Evolutionary conservation across 208 protist genomes (phyloP).

Genomic region (Acanthamoeba royreba): DNA sequence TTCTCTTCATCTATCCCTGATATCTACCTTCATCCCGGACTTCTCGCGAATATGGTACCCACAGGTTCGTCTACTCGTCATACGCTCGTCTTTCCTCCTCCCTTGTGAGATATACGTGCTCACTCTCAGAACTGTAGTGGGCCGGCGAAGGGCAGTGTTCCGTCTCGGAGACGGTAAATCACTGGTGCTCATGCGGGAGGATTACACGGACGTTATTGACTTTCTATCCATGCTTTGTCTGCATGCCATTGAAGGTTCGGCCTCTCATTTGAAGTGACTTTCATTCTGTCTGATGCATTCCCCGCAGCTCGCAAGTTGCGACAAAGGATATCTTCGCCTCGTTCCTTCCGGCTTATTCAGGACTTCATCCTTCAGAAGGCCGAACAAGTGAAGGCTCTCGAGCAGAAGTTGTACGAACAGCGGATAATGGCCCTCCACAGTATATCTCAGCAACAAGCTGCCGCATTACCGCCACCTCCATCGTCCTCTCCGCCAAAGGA

Average conservation of each 20-base stretch:
- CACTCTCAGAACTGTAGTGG: not conserved
- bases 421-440: not conserved
- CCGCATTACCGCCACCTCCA: too few relatives aligned
- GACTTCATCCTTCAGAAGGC: not conserved
- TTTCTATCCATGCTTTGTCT: constrained; percentile 88
- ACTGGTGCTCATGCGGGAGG: constrained; percentile 85
- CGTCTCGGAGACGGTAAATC: constrained; percentile 86
- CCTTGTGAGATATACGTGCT: too few relatives aligned
- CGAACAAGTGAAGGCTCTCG: not conserved
- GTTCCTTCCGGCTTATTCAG: not conserved
- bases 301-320: not conserved
- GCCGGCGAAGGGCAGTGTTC: constrained; percentile 78
- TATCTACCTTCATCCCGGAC: constrained; percentile 72
- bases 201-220: constrained; percentile 86
- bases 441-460: too few relatives aligned
- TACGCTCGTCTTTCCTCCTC: too few relatives aligned
- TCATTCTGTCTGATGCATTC: too few relatives aligned
- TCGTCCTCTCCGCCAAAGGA: too few relatives aligned
- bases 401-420: not conserved
- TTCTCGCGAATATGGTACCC: not conserved
- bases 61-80: too few relatives aligned
- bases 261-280: too few relatives aligned
- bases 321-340: not conserved
- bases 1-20: constrained; percentile 79
- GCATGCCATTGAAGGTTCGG: constrained; percentile 87